Base-by-base conservation (phyloP, 1,284 basidiomycete species). In the Moesziomyces globuligerus region DNA sequence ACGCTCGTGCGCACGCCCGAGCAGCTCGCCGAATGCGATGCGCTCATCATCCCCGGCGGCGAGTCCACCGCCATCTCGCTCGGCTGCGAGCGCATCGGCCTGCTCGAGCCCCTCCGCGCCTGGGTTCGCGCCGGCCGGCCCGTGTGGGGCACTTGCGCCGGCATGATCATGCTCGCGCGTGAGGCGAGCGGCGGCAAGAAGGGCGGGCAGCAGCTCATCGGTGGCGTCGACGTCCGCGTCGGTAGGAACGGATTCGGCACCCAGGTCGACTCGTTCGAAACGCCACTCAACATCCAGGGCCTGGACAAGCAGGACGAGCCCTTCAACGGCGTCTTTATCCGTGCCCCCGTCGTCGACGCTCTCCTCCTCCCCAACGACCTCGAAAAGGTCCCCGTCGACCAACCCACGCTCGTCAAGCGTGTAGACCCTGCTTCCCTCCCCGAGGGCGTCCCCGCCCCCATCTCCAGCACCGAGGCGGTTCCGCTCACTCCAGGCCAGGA, bases 61-160 rank as follows among this genome's bases (percentile, higher is more conserved):
- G 93, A 98, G 84, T 94, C 92, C 1, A 98, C 95, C 2, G 93
- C 94, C 1, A 98, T 98, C 68, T 90, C 91, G 1, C 85, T 97
- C 25, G 87, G 97, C 2, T 90, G 92, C 3, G 87, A 88, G 39
- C 86, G 92, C 1, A 88, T 90, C 0, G 91, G 91, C 0, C 86
- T 98, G 40, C 83, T 93, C 11, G 89, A 91, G 24, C 92, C 92
- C 1, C 86, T 98, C 6, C 86, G 88, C 38, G 86, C 87, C 39
- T 97, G 86, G 90, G 83, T 83, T 10, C 80, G 83, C 1, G 42
- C 81, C 0, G 91, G 65, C 0, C 45, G 90, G 75, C 89, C 92
- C 0, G 88, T 94, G 0, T 98, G 93, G 92, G 95, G 95, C 3
- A 98, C 94, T 0, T 98, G 95, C 83, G 95, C 95, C 0, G 95